phyloP scores from a whole-genome alignment of 768 basidiomycete genomes.

The Albatrellus ellisii region DNA sequence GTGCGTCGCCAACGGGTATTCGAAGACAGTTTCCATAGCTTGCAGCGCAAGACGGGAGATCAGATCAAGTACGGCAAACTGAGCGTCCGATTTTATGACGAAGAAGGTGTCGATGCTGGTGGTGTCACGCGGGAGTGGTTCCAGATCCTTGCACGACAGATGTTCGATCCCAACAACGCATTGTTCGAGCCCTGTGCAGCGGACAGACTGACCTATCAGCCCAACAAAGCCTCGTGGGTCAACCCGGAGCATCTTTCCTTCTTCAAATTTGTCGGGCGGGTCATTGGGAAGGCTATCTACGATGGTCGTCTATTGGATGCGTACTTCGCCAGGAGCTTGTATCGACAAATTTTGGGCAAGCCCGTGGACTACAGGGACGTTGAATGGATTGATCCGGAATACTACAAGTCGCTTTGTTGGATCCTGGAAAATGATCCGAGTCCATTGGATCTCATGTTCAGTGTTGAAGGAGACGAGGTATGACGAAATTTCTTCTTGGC shows the following conservation, averaged over 20 bases:
- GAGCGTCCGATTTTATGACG: conserved; percentile 89
- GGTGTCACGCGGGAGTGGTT: conserved; percentile 99
- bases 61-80: conserved; percentile 98
- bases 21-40: conserved; percentile 91
- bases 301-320: conserved; percentile 94
- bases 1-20: conserved; percentile 88
- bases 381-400: conserved; percentile 96
- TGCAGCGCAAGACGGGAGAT: conserved; percentile 83
- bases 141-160: conserved; percentile 93
- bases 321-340: conserved; percentile 94
- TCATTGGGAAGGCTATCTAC: conserved; percentile 96
- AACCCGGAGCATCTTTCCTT: conserved; percentile 94
- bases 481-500: no score
- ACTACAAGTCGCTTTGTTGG: conserved; percentile 97
- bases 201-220: conserved; percentile 91
- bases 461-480: conserved; percentile 92
- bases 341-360: conserved; percentile 88
- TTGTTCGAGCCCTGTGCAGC: conserved; percentile 97
- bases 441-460: conserved; percentile 79
- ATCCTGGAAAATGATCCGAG: conserved; percentile 95
- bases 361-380: conserved; percentile 93
- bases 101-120: conserved; percentile 97
- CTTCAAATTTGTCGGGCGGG: conserved; percentile 97
- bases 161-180: conserved; percentile 98
- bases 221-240: conserved; percentile 86